Base-by-base conservation (phyloP, 768 basidiomycete genomes). In the Naganishia vaughanmartiniae region DNA sequence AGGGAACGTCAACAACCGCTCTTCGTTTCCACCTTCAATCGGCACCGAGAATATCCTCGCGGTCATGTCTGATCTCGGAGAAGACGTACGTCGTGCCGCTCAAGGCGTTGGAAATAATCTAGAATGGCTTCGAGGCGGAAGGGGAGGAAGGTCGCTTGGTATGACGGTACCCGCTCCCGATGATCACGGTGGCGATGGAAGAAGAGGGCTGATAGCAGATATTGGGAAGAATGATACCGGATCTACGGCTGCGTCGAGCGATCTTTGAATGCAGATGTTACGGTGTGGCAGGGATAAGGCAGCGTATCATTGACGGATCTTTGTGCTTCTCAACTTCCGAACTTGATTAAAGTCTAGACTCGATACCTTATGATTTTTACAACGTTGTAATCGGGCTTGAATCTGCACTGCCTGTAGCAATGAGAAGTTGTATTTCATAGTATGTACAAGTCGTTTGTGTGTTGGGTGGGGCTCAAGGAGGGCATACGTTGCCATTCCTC, bases 31-130 rank as follows among this genome's bases (percentile, higher is more conserved):
- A 26, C 60, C 21, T 26, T 24, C 60, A 10, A 45, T 42, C n/a
- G n/a, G 24, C 12, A 26, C 24, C 39, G 60, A 63, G 5, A 39
- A 46, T 28, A 26, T 36, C 10, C 36, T 45, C 2, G 26, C 42
- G 1, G 39, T 28, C 11, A 42, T 63, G 60, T 42, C 39, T 7
- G 60, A 63, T 45, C 60, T 63, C 7, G 60, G 60, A 5, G 60
- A 63, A 14, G 60, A 63, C 39, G 60, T 63, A 5, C 60, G 60
- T 4, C 39, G 60, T 2, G 60, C 60, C 10, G 60, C 60, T 1
- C 36, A 63, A 30, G 60, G 60, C 24, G 60, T 63, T 17, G 60
- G 60, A 24, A 63, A 63, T 30, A 42, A 63, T 45, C 26, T 63
- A 30, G 60, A 63, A 26, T 63, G 60, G 60, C 21, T 63, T 26